These are phyloP conservation scores for Jacaranda copaia DNA, from an alignment of 257 asterid genomes.

Conservation along the genomic window DNA sequence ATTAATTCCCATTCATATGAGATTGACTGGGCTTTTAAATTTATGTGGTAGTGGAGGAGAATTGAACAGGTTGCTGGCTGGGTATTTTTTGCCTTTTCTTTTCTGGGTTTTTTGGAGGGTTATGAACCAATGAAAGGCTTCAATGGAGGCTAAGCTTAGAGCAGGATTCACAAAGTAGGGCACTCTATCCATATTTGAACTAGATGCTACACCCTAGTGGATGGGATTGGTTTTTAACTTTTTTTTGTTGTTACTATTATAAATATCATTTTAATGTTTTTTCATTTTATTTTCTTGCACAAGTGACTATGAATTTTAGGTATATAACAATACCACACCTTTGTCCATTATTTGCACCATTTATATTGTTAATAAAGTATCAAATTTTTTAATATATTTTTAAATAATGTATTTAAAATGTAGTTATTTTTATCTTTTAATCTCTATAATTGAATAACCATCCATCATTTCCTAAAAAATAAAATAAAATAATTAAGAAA, in stretches of 20 bases:
- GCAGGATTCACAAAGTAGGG: not conserved
- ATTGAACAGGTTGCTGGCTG: not conserved
- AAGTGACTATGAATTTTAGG: not conserved
- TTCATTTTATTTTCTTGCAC: not conserved
- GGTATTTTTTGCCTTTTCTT: not conserved
- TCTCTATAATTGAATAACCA: no score
- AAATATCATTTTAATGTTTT: not conserved
- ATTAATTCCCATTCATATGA: conserved; percentile 67
- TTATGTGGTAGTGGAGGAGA: conserved; percentile 44
- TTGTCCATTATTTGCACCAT: not conserved
- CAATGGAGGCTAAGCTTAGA: not conserved
- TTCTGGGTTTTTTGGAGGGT: not conserved
- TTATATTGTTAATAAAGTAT: no score
- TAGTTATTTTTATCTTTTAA: no score
- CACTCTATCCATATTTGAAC: conserved; percentile 14
- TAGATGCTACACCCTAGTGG: not conserved
- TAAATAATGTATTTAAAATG: no score
- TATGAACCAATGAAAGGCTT: conserved; percentile 40
- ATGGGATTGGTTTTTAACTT: not conserved
- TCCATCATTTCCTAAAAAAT: no score
- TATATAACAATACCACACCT: not conserved
- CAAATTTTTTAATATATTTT: no score
- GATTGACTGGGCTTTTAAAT: conserved; percentile 35
- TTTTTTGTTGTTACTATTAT: no score
- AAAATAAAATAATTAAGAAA: no score